These are phyloP conservation scores for Acacia concinna DNA, from an alignment of 331 rosid species.

Conservation along the genomic window DNA sequence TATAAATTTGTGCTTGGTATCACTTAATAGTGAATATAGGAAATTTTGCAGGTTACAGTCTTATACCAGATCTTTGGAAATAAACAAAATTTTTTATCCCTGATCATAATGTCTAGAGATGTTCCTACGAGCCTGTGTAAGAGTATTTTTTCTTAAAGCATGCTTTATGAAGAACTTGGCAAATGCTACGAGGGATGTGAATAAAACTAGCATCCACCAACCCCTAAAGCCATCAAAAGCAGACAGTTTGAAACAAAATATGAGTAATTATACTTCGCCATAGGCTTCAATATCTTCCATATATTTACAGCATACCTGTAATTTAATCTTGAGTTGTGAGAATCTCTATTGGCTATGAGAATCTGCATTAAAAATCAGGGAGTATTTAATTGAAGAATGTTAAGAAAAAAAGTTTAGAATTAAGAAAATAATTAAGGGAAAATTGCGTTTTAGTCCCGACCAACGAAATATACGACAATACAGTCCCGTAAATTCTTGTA, in stretches of 20 bases:
- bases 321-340: constrained; percentile 47
- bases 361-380: constrained; percentile 48
- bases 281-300: background rate
- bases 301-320: constrained; percentile 46
- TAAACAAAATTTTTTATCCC: too few relatives aligned
- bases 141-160: constrained; percentile 72
- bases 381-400: background rate
- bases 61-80: constrained; percentile 82
- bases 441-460: too few relatives aligned
- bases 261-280: background rate
- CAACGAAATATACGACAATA: too few relatives aligned
- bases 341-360: constrained; percentile 84
- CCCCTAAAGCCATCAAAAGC: constrained; percentile 54
- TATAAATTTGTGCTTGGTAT: background rate
- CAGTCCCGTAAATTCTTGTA: too few relatives aligned
- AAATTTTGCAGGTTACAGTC: background rate
- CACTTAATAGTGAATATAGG: background rate
- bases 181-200: constrained; percentile 73
- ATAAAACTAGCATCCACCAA: constrained; percentile 84
- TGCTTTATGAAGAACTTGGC: constrained; percentile 77
- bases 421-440: too few relatives aligned
- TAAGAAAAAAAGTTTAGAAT: too few relatives aligned
- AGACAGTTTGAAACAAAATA: constrained; percentile 13
- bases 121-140: constrained; percentile 90
- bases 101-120: constrained; percentile 88